Conservation (phyloP, 345 rosid species). For the Lepidium sativum region DNA sequence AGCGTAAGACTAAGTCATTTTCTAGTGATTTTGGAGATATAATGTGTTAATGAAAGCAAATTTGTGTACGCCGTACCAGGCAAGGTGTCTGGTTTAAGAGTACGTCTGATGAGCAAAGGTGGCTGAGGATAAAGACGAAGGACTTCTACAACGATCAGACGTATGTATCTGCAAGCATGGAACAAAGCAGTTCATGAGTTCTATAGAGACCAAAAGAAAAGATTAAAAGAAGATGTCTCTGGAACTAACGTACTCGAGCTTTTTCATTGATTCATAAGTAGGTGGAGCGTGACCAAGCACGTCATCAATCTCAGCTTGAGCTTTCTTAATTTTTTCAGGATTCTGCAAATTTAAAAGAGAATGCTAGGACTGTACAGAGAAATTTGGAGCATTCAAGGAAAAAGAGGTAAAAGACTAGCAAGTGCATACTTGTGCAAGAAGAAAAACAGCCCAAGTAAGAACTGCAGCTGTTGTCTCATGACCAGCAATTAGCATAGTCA, state of each 20-base stretch:
- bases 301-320: slow-evolving; percentile 77
- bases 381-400: neutral
- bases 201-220: neutral
- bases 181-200: neutral
- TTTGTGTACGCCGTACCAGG: too few relatives aligned
- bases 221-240: neutral
- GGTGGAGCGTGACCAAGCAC: slow-evolving; percentile 62
- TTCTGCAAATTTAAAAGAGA: slow-evolving; percentile 37
- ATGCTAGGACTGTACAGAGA: neutral
- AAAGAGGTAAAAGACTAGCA: neutral
- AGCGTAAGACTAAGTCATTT: neutral
- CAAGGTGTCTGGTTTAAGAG: slow-evolving; percentile 57
- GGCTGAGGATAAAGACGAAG: slow-evolving; percentile 96
- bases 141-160: slow-evolving; percentile 74
- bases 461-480: slow-evolving; percentile 98
- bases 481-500: slow-evolving; percentile 95
- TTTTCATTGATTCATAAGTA: slow-evolving; percentile 59
- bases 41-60: neutral
- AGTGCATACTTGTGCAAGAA: slow-evolving; percentile 71
- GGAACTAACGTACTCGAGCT: slow-evolving; percentile 51
- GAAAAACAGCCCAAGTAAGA: slow-evolving; percentile 92
- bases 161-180: slow-evolving; percentile 46
- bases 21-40: neutral
- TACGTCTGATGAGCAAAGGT: slow-evolving; percentile 76
- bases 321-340: slow-evolving; percentile 72